Base-by-base conservation (phyloP, 768 basidiomycete species). In the Boletus huronensis region DNA sequence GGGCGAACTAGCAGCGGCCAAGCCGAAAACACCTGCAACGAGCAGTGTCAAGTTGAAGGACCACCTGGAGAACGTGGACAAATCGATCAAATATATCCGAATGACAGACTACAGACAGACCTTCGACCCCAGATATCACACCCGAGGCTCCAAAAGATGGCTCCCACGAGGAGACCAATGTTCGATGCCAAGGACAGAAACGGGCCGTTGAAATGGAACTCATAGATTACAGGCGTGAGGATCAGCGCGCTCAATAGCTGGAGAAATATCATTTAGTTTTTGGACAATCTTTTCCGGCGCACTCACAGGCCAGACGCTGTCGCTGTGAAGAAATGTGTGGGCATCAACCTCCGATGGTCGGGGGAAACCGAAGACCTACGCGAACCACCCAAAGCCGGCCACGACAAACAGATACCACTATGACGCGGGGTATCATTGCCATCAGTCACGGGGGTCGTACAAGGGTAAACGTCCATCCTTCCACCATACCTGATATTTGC, bases 41-140 rank as follows among this genome's bases (percentile, higher is more conserved):
- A 83, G 71, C 7, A 85, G 70, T 0, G 82, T 84, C 50, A 78
- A 53, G 54, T 83, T 83, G 69, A 80, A 82, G 1, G 78, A 72
- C 77, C 74, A 78, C 47, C 78, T 78, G 49, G 1, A 35, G 11
- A 26, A 31, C 19, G 3, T 29, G 23, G 14, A 31, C 23, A 10
- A 1, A 3, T 26, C 1, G 7, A 29, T 39, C 28, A 31, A 5
- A 31, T 3, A 50, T 19, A 11, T 42, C 5, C 5, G 9, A 14
- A 38, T n/a, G 17, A 53, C 13, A 48, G 31, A 44, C 5, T 2
- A 35, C 23, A 8, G 17, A 42, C 74, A 17, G 48, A 78, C 72
- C 70, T 71, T 61, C 79, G 68, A 6, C 79, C 80, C 79, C 80
- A 80, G 28, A 81, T 70, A 53, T 81, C 79, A 47, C 77, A 79